Conservation (phyloP, 2,329 filamentous ascomycete species). For the Neonectria hederae region DNA sequence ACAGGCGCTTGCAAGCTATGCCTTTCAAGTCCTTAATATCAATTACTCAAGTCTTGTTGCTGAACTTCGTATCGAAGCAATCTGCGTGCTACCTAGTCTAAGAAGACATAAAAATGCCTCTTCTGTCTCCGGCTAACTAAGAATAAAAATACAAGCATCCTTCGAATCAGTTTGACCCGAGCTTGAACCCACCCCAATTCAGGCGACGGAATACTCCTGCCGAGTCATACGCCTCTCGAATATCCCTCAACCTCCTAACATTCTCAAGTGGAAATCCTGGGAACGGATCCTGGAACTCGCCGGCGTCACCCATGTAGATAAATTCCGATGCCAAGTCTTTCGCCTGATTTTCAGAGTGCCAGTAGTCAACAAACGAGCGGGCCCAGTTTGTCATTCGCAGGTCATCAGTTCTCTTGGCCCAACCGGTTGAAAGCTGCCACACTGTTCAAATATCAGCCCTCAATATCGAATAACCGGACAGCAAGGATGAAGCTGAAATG, state of each 20-base stretch:
- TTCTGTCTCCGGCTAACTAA: too few relatives aligned
- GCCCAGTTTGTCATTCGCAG: constrained; percentile 48
- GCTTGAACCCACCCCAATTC: constrained; percentile 22
- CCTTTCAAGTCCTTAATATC: too few relatives aligned
- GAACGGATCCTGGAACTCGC: constrained; percentile 19
- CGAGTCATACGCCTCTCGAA: constrained; percentile 7
- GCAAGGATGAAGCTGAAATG: too few relatives aligned
- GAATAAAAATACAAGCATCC: not conserved
- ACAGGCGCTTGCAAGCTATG: too few relatives aligned
- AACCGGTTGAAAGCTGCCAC: constrained; percentile 52
- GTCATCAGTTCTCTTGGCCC: constrained; percentile 48
- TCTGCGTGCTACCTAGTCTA: too few relatives aligned
- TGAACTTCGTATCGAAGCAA: too few relatives aligned
- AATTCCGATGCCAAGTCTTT: constrained; percentile 26
- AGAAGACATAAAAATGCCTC: too few relatives aligned
- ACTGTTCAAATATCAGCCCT: constrained; percentile 37
- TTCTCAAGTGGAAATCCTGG: not conserved
- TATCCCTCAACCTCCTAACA: not conserved
- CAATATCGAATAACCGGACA: not conserved
- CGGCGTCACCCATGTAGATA: constrained; percentile 20
- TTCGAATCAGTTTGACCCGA: not conserved
- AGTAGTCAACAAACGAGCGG: constrained; percentile 40
- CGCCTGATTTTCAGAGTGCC: constrained; percentile 46
- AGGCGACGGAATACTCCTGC: constrained; percentile 4
- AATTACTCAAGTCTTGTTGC: too few relatives aligned